phyloP scores from a whole-genome alignment of 345 rosid species.

The Citrus sp. region DNA sequence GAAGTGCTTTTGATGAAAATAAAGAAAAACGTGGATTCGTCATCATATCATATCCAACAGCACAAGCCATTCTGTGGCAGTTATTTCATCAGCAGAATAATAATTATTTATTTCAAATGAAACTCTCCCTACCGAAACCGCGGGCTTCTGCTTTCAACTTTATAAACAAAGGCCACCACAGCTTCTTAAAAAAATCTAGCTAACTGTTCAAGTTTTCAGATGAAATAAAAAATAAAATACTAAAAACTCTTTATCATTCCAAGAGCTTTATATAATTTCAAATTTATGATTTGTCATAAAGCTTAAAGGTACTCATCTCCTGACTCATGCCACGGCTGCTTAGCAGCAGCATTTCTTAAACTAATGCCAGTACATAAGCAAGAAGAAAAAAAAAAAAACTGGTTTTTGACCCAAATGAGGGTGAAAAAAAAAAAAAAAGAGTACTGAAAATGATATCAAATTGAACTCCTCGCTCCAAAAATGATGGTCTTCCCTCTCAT shows the following conservation, averaged over 20 bases:
- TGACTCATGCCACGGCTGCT: slow-evolving; percentile 18
- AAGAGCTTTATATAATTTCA: too few species aligned
- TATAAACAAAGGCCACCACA: too few species aligned
- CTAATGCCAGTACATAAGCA: slow-evolving; percentile 15
- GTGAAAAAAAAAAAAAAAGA: not conserved
- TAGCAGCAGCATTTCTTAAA: not conserved
- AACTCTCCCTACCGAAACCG: too few species aligned
- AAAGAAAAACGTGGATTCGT: slow-evolving; percentile 8
- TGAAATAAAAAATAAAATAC: too few species aligned
- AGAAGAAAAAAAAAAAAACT: not conserved
- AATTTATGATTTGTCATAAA: slow-evolving; percentile 7
- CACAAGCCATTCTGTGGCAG: not conserved
- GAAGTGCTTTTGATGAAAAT: not conserved
- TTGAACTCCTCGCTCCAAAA: not conserved
- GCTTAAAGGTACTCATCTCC: slow-evolving; percentile 8
- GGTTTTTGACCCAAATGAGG: not conserved
- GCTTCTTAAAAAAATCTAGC: too few species aligned
- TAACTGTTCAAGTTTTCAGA: too few species aligned
- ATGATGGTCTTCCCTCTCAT: slow-evolving; percentile 11
- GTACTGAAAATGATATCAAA: slow-evolving; percentile 13
- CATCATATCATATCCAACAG: slow-evolving; percentile 4
- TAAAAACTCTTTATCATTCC: too few species aligned
- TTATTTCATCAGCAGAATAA: not conserved
- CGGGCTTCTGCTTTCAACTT: too few species aligned
- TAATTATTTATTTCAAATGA: too few species aligned